phyloP scores from a whole-genome alignment of 805 yeast genomes.

The Wickerhamomyces hampshirensis region DNA sequence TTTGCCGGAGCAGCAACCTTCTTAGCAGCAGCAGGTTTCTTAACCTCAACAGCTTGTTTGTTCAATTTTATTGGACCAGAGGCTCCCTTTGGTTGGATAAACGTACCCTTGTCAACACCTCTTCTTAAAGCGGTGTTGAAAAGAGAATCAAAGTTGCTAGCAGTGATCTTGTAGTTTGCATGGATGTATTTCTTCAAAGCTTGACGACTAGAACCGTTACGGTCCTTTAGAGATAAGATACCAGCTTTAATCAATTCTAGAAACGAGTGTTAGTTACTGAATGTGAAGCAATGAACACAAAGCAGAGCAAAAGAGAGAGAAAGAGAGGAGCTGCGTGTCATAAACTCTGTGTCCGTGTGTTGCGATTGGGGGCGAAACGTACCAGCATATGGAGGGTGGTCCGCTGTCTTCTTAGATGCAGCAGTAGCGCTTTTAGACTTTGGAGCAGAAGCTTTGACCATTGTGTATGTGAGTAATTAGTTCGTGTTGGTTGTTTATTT shows the following conservation, averaged over 20 bases:
- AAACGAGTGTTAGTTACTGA: slow-evolving; percentile 5
- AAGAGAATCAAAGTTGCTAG: slow-evolving; percentile 66
- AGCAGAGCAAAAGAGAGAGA: neutral
- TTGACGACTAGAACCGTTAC: slow-evolving; percentile 82
- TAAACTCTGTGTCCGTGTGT: too few species aligned
- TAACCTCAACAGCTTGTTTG: slow-evolving; percentile 25
- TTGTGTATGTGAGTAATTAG: slow-evolving; percentile 5
- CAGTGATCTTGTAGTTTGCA: slow-evolving; percentile 51
- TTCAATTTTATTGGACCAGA: slow-evolving; percentile 75
- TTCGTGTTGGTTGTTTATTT: neutral
- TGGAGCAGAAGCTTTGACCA: slow-evolving; percentile 20
- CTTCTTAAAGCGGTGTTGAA: slow-evolving; percentile 76
- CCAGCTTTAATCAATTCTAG: slow-evolving; percentile 45
- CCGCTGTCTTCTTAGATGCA: slow-evolving; percentile 21
- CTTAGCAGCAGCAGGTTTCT: slow-evolving; percentile 23
- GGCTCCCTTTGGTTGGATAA: slow-evolving; percentile 84
- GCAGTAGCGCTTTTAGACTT: slow-evolving; percentile 11
- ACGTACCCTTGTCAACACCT: slow-evolving; percentile 75
- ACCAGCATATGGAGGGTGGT: slow-evolving; percentile 26
- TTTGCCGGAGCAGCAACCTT: slow-evolving; percentile 27
- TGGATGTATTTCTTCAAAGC: slow-evolving; percentile 81
- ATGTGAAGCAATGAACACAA: neutral
- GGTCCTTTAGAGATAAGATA: slow-evolving; percentile 63
- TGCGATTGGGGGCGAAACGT: too few species aligned
- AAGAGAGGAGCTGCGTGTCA: neutral